Evolutionary conservation across 129 eudicot genomes (phyloP), one percentile per base, ranked within the genome.

Genomic region (Dittrichia graveolens): DNA sequence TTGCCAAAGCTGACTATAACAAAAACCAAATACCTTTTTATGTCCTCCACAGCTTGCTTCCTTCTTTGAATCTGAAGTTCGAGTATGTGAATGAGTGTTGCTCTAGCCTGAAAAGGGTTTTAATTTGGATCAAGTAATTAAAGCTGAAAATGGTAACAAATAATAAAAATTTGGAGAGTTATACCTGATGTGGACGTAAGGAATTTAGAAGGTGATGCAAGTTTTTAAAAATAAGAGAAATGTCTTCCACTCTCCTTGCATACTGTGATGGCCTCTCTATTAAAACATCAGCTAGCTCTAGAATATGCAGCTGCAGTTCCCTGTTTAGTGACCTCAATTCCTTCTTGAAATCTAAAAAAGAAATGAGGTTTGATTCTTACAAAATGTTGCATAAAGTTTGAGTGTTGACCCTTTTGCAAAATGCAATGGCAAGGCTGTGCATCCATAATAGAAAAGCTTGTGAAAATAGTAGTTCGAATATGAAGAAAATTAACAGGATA

Each of bases 241-340:
- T 89, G 31, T 92, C 98, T 85, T 89, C 98, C 71, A 92, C 96
- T 81, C 96, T 84, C 84, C 98, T 81, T 15, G 96, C 98, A 67
- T 92, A 89, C 67, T 92, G 98, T 18, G 96, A 89, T 38, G 98
- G 98, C 5, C 96, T 78, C 69, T 88, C 94, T 43, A 92, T 74
- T 62, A 89, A 88, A 76, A 93, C 81, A 74, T 93, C 95, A 80
- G 96, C 92, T 49, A 93, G 92, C 87, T 93, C 95, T 79, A 93
- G 79, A 43, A 93, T 64, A 71, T 89, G 90, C 67, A 93, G 86
- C 54, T 89, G 98, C 74, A 93, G 48, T 77, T 89, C 98, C 76
- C 96, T 89, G 75, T 93, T 93, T n/a, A 93, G 95, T 11, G 92
- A 78, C 71, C 89, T 83, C 80, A 89, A 73, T 80, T 93, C 96